Percentiles rank a stretch among this genome's conserved stretches.
Evolutionary conservation across 805 yeast genomes (phyloP).

Genomic region (Schizosaccharomyces osmophilus): DNA sequence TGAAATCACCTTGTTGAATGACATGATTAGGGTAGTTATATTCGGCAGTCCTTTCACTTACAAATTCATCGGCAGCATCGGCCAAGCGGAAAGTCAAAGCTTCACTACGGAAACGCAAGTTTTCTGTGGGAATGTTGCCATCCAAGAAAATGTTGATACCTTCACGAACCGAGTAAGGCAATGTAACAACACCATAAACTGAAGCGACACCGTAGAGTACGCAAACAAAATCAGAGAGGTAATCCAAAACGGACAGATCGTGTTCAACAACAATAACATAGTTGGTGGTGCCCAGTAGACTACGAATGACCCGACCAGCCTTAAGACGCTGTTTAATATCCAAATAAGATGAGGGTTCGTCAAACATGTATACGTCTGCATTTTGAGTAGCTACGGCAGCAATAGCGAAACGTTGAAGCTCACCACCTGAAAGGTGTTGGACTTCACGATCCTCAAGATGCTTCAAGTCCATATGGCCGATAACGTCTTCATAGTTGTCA

Average conservation of each 20-base stretch:
- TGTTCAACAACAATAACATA: constrained; percentile 96
- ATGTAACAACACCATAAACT: constrained; percentile 92
- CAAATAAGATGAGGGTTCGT: constrained; percentile 93
- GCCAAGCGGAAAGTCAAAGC: constrained; percentile 78
- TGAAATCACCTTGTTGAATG: constrained; percentile 93
- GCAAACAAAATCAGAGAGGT: constrained; percentile 88
- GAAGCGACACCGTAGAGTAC: constrained; percentile 95
- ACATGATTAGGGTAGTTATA: constrained; percentile 58
- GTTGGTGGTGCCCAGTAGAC: constrained; percentile 38
- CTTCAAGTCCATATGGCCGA: constrained; percentile 48
- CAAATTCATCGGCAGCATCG: constrained; percentile 61
- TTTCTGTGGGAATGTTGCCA: constrained; percentile 93
- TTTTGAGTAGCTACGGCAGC: constrained; percentile 90
- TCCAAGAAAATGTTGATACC: constrained; percentile 96
- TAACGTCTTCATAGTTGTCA: constrained; percentile 35
- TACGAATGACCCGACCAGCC: constrained; percentile 86
- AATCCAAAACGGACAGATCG: constrained; percentile 92
- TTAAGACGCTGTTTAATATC: constrained; percentile 97
- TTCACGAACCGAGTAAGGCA: constrained; percentile 93
- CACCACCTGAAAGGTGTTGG: constrained; percentile 86
- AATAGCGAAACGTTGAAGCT: constrained; percentile 90
- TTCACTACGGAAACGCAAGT: constrained; percentile 88
- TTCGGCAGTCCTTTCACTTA: constrained; percentile 55
- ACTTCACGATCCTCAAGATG: constrained; percentile 71
- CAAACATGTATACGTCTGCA: constrained; percentile 96